These are phyloP conservation scores for Colletotrichum musae DNA, from an alignment of 2,329 filamentous ascomycete genomes.

Conservation along the genomic window DNA sequence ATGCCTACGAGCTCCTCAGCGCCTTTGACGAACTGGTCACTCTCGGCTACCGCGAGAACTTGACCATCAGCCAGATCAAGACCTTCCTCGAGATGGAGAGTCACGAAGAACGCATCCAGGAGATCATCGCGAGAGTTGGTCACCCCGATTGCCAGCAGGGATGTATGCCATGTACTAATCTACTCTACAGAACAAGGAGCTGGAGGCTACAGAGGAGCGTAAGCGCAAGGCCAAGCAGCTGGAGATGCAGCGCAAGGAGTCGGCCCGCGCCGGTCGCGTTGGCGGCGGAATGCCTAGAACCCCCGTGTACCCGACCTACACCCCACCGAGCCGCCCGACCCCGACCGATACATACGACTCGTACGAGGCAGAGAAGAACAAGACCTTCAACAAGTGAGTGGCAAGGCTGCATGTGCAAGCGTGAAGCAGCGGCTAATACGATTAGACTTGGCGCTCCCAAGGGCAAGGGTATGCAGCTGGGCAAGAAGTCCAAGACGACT, in stretches of 20 bases:
- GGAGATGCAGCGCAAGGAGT: constrained; percentile 98
- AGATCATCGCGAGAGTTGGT: constrained; percentile 91
- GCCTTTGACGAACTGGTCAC: constrained; percentile 98
- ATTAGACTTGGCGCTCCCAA: constrained; percentile 69
- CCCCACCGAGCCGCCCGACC: constrained; percentile 80
- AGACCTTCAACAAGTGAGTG: constrained; percentile 82
- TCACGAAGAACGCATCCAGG: constrained; percentile 98
- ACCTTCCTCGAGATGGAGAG: constrained; percentile 99
- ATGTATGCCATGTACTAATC: constrained; percentile 42
- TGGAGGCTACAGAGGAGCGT: constrained; percentile 97
- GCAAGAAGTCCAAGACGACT: constrained; percentile 98
- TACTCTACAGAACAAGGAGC: constrained; percentile 87
- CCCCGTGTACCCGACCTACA: constrained; percentile 91
- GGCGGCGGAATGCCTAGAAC: constrained; percentile 74
- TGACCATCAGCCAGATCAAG: constrained; percentile 97
- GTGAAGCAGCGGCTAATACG: constrained; percentile 6
- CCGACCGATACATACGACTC: constrained; percentile 89
- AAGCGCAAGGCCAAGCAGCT: constrained; percentile 99
- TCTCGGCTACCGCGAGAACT: constrained; percentile 94
- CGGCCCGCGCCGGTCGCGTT: constrained; percentile 81
- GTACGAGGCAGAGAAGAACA: constrained; percentile 98
- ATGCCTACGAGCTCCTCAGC: constrained; percentile 95
- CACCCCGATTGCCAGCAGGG: constrained; percentile 21
- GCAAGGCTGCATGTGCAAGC: background rate
- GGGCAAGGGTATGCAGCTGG: constrained; percentile 98